Evolutionary conservation across 495 filamentous ascomycete genomes (phyloP), one percentile per base, ranked within the genome.

Genomic region (Talaromyces proteolyticus): DNA sequence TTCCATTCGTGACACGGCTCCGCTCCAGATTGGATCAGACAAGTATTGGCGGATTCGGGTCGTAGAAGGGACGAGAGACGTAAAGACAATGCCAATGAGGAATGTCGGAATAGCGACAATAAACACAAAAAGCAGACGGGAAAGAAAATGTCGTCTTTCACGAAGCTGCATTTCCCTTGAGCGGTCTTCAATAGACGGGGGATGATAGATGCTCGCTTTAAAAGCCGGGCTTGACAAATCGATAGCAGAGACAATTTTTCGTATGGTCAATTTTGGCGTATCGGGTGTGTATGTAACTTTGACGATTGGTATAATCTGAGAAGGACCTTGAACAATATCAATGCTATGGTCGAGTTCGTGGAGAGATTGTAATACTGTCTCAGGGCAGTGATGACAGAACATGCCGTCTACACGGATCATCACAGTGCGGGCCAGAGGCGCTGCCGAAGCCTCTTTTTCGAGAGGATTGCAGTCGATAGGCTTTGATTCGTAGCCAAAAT

Each of bases 71-170:
- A 96, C 79, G 0, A 96, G 77, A 45, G 74, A 86, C 91, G 95
- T 96, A 68, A 84, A 95, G 4, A 96, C 81, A 53, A 97, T 87
- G 1, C 92, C 92, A 51, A 97, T 85, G 26, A 94, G 60, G 58
- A 97, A 91, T 0, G 90, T 89, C 16, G 92, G 93, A 34, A 97
- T 87, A 34, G 86, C 86, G 21, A 84, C 73, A 12, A 84, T 60
- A n/a, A 91, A 65, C 14, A 87, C 83, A 53, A 96, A 73, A 2
- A 85, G 53, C 18, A 91, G 74, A 10, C 92, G 84, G 34, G 74
- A 61, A 0, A 86, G 65, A 37, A 91, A 73, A 14, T 78, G 73
- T 12, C 66, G 63, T 50, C 79, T 77, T 57, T 91, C 85, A 24
- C 76, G 75, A 3, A 72, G 64, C 52, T 86, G 84, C 54, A 92